A percentile compares a stretch with the other conserved stretches of the same genome.
Conservation (phyloP, 805 yeast genomes). For the Wickerhamomyces silvicola region DNA sequence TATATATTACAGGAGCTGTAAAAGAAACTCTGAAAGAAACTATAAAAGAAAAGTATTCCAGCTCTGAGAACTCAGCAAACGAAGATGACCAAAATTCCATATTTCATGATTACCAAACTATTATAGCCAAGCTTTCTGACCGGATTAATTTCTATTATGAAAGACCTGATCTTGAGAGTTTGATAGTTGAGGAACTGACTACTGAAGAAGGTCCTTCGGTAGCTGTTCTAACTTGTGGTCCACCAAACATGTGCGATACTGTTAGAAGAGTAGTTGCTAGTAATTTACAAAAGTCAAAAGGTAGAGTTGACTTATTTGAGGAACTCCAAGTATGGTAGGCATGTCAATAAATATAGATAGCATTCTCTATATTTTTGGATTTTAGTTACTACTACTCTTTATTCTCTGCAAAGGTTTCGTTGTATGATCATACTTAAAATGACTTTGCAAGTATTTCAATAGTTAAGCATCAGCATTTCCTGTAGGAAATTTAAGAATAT, state of each 20-base stretch:
- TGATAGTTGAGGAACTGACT: constrained; percentile 31
- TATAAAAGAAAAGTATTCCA: neutral
- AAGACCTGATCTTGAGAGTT: constrained; percentile 39
- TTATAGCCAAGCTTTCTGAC: neutral
- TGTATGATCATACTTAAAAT: no score
- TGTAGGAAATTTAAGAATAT: no score
- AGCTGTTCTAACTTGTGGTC: constrained; percentile 61
- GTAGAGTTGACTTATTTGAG: constrained; percentile 64
- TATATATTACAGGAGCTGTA: constrained; percentile 33
- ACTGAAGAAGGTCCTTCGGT: constrained; percentile 33
- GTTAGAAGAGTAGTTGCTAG: constrained; percentile 40
- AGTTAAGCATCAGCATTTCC: no score
- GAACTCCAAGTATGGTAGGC: constrained; percentile 66
- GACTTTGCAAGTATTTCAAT: no score
- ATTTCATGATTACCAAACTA: no score
- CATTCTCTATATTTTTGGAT: neutral
- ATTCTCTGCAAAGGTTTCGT: no score
- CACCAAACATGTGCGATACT: constrained; percentile 49
- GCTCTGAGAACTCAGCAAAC: constrained; percentile 1
- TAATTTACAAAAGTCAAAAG: constrained; percentile 32
- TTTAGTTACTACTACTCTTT: no score
- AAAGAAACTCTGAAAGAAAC: constrained; percentile 8
- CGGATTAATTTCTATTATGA: constrained; percentile 29
- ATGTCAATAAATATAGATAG: neutral
- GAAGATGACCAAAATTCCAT: constrained; percentile 6